phyloP scores from a whole-genome alignment of 441 rosid genomes.

The Hypseocharis bilobata region DNA sequence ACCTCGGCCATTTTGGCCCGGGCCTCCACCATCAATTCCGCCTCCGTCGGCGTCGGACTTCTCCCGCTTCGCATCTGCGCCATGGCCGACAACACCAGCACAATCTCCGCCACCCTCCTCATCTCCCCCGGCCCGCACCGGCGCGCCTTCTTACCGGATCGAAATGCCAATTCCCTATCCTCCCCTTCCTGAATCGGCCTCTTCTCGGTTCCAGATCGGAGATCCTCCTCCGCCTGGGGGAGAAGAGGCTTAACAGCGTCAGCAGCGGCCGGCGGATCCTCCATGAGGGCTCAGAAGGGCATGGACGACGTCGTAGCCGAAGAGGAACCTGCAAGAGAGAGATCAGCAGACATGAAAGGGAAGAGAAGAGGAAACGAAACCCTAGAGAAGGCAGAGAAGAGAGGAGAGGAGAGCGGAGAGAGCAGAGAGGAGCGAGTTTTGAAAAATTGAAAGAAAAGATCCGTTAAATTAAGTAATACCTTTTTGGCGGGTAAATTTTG shows the following conservation, averaged over 20 bases:
- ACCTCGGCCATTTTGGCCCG: conserved; percentile 49
- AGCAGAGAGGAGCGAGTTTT: conserved; percentile 19
- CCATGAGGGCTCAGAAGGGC: conserved; percentile 7
- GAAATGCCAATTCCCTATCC: conserved; percentile 14
- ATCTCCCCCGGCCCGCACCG: conserved; percentile 27
- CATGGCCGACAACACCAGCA: conserved; percentile 64
- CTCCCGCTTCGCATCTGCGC: conserved; percentile 59
- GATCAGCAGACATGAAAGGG: not conserved
- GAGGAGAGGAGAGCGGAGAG: conserved; percentile 18
- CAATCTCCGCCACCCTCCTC: conserved; percentile 74
- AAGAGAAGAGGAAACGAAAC: conserved; percentile 13
- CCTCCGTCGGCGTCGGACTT: conserved; percentile 57
- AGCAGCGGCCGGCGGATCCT: conserved; percentile 30
- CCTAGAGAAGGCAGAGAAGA: conserved; percentile 26
- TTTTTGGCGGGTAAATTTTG: conserved; percentile 16
- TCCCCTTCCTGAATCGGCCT: conserved; percentile 29
- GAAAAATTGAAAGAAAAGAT: conserved; percentile 12
- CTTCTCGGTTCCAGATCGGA: conserved; percentile 22
- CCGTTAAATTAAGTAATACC: conserved; percentile 2
- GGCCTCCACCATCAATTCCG: conserved; percentile 68
- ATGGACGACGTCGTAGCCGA: no score
- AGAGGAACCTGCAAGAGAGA: conserved; percentile 12
- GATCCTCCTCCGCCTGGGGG: not conserved
- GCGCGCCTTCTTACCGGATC: conserved; percentile 36
- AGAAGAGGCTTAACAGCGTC: conserved; percentile 7